Percentiles rank a stretch among this genome's conserved stretches.
Conservation (phyloP, 805 yeast species). For the Barnettozyma populi region DNA sequence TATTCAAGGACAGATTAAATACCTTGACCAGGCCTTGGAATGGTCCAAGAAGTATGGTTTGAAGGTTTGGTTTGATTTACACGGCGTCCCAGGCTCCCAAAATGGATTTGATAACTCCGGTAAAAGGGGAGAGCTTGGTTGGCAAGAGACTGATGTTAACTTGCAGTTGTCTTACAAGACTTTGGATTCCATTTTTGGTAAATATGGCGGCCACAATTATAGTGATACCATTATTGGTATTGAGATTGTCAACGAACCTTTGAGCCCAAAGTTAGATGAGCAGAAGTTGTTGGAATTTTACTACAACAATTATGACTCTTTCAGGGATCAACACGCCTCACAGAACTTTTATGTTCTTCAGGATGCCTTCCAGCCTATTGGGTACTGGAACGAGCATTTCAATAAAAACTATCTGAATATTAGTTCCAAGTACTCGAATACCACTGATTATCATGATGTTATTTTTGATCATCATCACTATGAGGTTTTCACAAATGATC, state of each 20-base stretch:
- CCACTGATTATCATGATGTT: slow-evolving; percentile 44
- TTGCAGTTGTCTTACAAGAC: slow-evolving; percentile 44
- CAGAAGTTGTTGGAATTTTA: slow-evolving; percentile 27
- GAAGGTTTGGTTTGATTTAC: slow-evolving; percentile 71
- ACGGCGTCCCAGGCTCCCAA: slow-evolving; percentile 81
- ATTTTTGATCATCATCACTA: slow-evolving; percentile 87
- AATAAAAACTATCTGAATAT: slow-evolving; percentile 27
- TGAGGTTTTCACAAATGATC: slow-evolving; percentile 71
- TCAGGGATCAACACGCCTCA: slow-evolving; percentile 18
- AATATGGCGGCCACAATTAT: slow-evolving; percentile 44
- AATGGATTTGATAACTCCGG: slow-evolving; percentile 87
- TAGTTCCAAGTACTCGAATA: slow-evolving; percentile 11
- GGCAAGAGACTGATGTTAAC: slow-evolving; percentile 38
- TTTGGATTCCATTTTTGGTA: slow-evolving; percentile 42
- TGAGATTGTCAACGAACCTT: slow-evolving; percentile 69
- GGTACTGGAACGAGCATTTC: slow-evolving; percentile 49
- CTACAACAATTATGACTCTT: slow-evolving; percentile 29
- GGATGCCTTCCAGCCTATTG: slow-evolving; percentile 56
- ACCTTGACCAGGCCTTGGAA: slow-evolving; percentile 55
- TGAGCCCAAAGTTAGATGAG: slow-evolving; percentile 45
- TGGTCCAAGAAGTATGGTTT: slow-evolving; percentile 62
- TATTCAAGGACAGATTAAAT: slow-evolving; percentile 59
- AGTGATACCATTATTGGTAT: slow-evolving; percentile 62
- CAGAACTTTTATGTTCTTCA: slow-evolving; percentile 48
- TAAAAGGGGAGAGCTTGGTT: slow-evolving; percentile 39